These are phyloP conservation scores for Sordariomycetes sp. DNA, from an alignment of 2,329 filamentous ascomycete genomes.

Conservation along the genomic window DNA sequence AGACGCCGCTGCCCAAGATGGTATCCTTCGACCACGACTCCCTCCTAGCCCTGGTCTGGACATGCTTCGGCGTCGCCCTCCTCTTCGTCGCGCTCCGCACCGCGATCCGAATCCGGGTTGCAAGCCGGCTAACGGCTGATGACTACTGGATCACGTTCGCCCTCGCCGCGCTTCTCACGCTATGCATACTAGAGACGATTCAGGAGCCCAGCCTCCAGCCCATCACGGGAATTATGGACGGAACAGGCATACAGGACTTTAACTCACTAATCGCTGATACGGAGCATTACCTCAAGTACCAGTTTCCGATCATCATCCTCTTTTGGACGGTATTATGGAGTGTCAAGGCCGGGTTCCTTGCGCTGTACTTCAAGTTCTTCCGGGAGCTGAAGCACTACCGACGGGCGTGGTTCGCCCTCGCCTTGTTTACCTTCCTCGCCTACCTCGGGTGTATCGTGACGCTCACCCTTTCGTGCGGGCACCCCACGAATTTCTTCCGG, in stretches of 20 bases:
- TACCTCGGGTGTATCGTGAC: constrained; percentile 10
- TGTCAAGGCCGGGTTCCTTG: constrained; percentile 14
- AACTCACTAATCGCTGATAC: background rate
- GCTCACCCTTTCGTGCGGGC: constrained; percentile 8
- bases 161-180: constrained; percentile 13
- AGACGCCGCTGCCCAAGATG: background rate
- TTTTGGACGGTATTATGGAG: constrained; percentile 14
- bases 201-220: constrained; percentile 11
- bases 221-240: constrained; percentile 8
- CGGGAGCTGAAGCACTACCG: constrained; percentile 7
- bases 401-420: constrained; percentile 11
- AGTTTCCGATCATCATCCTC: constrained; percentile 13
- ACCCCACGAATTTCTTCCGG: constrained; percentile 1
- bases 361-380: constrained; percentile 12
- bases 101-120: constrained; percentile 14
- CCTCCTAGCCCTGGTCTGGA: constrained; percentile 18
- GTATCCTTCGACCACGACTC: constrained; percentile 9
- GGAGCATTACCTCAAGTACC: constrained; percentile 8
- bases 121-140: constrained; percentile 11
- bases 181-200: constrained; percentile 11
- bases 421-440: constrained; percentile 9
- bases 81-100: constrained; percentile 16
- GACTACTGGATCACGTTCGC: constrained; percentile 20
- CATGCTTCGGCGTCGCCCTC: constrained; percentile 14
- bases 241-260: constrained; percentile 4